Conservation (phyloP, 306 rosid species). For the Cucumis melo region DNA sequence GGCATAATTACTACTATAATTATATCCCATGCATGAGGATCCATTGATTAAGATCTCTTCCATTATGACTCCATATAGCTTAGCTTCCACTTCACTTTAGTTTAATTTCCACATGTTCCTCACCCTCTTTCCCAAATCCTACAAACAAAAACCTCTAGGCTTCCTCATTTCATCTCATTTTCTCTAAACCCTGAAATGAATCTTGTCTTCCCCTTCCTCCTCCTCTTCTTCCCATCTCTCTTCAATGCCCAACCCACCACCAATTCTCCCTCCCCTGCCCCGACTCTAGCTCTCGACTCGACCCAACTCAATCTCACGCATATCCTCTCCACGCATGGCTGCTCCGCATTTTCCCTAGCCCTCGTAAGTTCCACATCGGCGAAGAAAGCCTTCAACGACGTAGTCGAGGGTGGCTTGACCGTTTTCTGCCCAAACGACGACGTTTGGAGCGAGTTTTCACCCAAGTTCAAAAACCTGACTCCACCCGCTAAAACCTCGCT, state of each 20-base stretch:
- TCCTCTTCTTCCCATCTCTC: not conserved
- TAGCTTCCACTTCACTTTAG: not conserved
- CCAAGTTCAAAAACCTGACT: conserved; percentile 60
- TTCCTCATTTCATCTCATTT: not conserved
- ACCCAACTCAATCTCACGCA: conserved; percentile 40
- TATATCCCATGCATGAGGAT: not conserved
- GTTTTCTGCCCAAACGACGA: conserved; percentile 71
- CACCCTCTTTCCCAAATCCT: not conserved
- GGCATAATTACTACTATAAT: too few species aligned
- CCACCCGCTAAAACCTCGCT: conserved; percentile 34
- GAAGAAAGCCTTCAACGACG: conserved; percentile 21
- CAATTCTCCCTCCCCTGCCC: conserved; percentile 12
- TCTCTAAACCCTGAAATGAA: not conserved
- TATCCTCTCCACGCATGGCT: conserved; percentile 58
- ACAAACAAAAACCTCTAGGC: not conserved
- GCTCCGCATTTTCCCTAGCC: conserved; percentile 57
- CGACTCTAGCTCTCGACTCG: conserved; percentile 63
- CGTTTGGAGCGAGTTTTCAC: conserved; percentile 42
- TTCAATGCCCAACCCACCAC: conserved; percentile 57
- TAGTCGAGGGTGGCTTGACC: conserved; percentile 44
- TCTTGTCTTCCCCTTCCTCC: conserved; percentile 10
- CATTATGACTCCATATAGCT: not conserved
- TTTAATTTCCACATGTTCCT: not conserved
- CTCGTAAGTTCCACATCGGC: conserved; percentile 40
- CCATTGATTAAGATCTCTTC: not conserved